Evolutionary conservation across 805 yeast species (phyloP).

Genomic region (Teunomyces aglyptinius): DNA sequence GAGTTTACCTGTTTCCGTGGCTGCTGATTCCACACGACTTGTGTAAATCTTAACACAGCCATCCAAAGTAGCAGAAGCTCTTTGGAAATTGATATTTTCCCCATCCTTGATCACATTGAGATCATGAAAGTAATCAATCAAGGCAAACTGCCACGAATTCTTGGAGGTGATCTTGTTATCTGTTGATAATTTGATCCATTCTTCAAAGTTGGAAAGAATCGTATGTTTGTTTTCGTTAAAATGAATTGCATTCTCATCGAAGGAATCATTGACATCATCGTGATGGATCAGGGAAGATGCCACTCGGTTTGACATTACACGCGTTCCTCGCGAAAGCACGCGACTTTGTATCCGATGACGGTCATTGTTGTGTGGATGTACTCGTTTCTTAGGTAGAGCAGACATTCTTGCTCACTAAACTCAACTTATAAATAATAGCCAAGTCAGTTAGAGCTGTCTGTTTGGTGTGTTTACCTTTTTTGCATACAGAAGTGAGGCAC

Average conservation of each 20-base stretch:
- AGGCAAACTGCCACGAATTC: slow-evolving; percentile 87
- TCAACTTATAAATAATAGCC: too few relatives aligned
- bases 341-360: slow-evolving; percentile 4
- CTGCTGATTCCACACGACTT: slow-evolving; percentile 36
- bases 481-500: background rate
- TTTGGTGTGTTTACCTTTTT: background rate
- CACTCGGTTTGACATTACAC: slow-evolving; percentile 11
- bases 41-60: slow-evolving; percentile 38
- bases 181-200: slow-evolving; percentile 48
- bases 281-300: slow-evolving; percentile 6
- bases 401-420: slow-evolving; percentile 1
- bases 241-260: slow-evolving; percentile 37
- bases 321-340: slow-evolving; percentile 5
- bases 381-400: slow-evolving; percentile 14
- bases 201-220: slow-evolving; percentile 45
- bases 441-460: background rate
- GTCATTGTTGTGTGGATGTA: slow-evolving; percentile 3
- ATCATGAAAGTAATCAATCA: slow-evolving; percentile 90
- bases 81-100: slow-evolving; percentile 44
- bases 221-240: slow-evolving; percentile 43
- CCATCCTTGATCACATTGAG: slow-evolving; percentile 71
- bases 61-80: slow-evolving; percentile 35
- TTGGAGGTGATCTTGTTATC: slow-evolving; percentile 69
- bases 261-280: slow-evolving; percentile 12
- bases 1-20: slow-evolving; percentile 35